Conservation (phyloP, 2,329 filamentous ascomycete species). For the Blastomyces silverae region DNA sequence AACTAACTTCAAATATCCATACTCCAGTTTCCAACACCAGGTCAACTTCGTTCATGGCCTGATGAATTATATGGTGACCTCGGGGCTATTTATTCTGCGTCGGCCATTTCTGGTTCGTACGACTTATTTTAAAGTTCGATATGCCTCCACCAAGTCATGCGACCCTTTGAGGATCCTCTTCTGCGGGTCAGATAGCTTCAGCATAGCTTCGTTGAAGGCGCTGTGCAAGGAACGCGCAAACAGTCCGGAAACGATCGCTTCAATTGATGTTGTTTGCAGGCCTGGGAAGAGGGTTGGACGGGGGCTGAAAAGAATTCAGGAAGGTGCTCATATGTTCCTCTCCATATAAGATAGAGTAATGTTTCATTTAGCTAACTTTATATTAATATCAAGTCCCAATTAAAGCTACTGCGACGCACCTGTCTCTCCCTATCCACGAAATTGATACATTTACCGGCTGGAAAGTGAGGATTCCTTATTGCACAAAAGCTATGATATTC, state of each 20-base stretch:
- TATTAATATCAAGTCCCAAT: slow-evolving; percentile 58
- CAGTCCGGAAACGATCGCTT: slow-evolving; percentile 55
- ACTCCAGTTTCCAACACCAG: background rate
- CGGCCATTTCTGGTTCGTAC: slow-evolving; percentile 19
- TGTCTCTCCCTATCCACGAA: slow-evolving; percentile 63
- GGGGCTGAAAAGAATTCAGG: slow-evolving; percentile 59
- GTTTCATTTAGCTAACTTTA: slow-evolving; percentile 1
- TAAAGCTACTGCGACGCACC: slow-evolving; percentile 54
- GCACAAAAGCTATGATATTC: slow-evolving; percentile 5
- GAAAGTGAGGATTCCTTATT: slow-evolving; percentile 49
- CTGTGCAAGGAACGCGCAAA: slow-evolving; percentile 55
- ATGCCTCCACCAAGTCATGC: slow-evolving; percentile 30
- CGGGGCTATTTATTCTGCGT: slow-evolving; percentile 25
- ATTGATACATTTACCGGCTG: slow-evolving; percentile 77
- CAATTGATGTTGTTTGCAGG: slow-evolving; percentile 78
- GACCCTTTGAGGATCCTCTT: slow-evolving; percentile 76
- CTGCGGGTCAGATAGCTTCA: slow-evolving; percentile 90
- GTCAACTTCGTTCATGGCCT: slow-evolving; percentile 1
- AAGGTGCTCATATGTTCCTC: slow-evolving; percentile 45
- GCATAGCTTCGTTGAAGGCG: slow-evolving; percentile 66
- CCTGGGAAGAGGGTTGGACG: slow-evolving; percentile 72
- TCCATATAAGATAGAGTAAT: background rate
- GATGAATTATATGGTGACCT: slow-evolving; percentile 12
- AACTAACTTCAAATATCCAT: too few relatives aligned
- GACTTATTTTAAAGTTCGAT: slow-evolving; percentile 20